Evolutionary conservation across 495 filamentous ascomycete species (phyloP).

Genomic region (Thermochaetoides thermophila): DNA sequence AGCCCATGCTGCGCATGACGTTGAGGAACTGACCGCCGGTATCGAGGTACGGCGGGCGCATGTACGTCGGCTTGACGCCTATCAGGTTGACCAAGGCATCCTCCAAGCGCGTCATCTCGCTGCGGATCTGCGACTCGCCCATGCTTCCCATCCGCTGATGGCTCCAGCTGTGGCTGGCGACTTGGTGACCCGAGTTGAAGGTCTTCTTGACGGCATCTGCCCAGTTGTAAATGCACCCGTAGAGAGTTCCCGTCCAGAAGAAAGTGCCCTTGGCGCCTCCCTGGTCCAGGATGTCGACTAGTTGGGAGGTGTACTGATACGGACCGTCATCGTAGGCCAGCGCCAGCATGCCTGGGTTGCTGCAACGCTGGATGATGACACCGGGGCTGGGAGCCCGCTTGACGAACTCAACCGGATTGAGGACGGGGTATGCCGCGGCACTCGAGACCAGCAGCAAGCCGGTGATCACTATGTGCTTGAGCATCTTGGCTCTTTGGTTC

Average conservation of each 20-base stretch:
- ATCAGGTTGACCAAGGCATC: conserved; percentile 37
- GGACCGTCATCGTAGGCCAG: conserved; percentile 66
- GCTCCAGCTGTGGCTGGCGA: conserved; percentile 38
- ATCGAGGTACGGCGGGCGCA: conserved; percentile 38
- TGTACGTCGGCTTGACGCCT: conserved; percentile 37
- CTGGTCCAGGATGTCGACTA: conserved; percentile 49
- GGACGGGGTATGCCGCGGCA: conserved; percentile 17
- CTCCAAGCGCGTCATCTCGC: conserved; percentile 37
- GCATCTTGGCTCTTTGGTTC: too few relatives aligned
- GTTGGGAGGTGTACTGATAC: conserved; percentile 46
- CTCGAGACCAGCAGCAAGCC: conserved; percentile 16
- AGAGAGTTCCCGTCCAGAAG: conserved; percentile 41
- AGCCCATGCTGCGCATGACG: conserved; percentile 32
- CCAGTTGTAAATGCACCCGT: conserved; percentile 41
- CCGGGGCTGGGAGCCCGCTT: conserved; percentile 24
- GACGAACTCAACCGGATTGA: conserved; percentile 21
- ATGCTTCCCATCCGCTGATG: conserved; percentile 31
- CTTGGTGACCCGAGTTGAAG: conserved; percentile 33
- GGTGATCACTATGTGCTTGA: conserved; percentile 13
- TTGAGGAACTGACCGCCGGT: conserved; percentile 29
- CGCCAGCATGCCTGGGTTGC: conserved; percentile 26
- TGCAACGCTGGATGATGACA: conserved; percentile 27
- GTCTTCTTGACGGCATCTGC: conserved; percentile 33
- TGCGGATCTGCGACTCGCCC: conserved; percentile 23
- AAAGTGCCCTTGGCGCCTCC: conserved; percentile 46